phyloP scores from a whole-genome alignment of 169 alveolate species.

The Cystoisospora suis region DNA sequence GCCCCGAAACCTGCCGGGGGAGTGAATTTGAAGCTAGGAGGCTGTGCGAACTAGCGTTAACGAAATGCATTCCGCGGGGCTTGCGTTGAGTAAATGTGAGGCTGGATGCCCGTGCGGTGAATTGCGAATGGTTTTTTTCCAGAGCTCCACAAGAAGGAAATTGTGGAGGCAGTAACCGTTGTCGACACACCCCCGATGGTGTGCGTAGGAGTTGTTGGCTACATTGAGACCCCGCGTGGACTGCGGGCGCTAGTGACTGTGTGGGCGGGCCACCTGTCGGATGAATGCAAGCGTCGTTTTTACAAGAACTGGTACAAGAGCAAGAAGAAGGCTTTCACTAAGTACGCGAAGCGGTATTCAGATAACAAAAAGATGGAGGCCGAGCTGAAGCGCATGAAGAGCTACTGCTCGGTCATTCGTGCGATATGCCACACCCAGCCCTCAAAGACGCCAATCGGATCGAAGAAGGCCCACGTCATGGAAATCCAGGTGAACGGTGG shows the following conservation, averaged over 20 bases:
- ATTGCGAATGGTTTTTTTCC: background rate
- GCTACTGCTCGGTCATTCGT: slow-evolving; percentile 97
- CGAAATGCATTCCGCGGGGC: too few relatives aligned
- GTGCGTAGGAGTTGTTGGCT: slow-evolving; percentile 99
- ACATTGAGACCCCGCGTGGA: slow-evolving; percentile 99
- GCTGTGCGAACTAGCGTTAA: too few relatives aligned
- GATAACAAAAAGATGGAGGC: slow-evolving; percentile 90
- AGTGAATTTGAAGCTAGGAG: too few relatives aligned
- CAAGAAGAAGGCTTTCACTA: slow-evolving; percentile 99
- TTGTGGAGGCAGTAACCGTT: slow-evolving; percentile 99
- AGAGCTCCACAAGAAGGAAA: slow-evolving; percentile 97
- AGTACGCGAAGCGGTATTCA: slow-evolving; percentile 90
- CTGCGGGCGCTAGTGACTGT: slow-evolving; percentile 97
- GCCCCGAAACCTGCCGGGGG: too few relatives aligned
- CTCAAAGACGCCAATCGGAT: slow-evolving; percentile 92
- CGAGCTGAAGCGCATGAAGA: slow-evolving; percentile 92
- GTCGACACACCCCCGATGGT: slow-evolving; percentile 99
- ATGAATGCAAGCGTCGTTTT: slow-evolving; percentile 97
- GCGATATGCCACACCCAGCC: slow-evolving; percentile 99
- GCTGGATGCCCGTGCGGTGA: too few relatives aligned
- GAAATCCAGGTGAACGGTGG: slow-evolving; percentile 99
- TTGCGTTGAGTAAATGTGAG: too few relatives aligned
- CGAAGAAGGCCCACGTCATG: slow-evolving; percentile 98
- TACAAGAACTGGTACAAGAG: slow-evolving; percentile 98
- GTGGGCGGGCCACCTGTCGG: slow-evolving; percentile 98